Conservation (phyloP, 176 grass and related monocot genomes). For the Saccharum spontaneum region DNA sequence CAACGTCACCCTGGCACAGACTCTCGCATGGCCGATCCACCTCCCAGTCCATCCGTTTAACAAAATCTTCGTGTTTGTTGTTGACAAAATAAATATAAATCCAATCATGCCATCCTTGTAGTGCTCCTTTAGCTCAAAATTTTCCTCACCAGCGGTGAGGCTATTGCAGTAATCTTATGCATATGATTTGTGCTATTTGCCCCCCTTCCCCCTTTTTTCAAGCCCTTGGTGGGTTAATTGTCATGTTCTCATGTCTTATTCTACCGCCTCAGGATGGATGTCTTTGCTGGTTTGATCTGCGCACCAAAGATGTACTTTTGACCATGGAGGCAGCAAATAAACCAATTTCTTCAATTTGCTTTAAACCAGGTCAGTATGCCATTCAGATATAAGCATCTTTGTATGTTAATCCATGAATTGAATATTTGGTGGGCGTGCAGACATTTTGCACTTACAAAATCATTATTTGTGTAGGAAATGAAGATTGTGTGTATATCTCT, state of each 20-base stretch:
- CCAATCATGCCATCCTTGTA: not conserved
- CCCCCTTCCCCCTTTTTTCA: not conserved
- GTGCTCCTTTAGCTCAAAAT: not conserved
- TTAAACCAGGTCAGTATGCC: slow-evolving; percentile 67
- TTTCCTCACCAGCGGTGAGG: not conserved
- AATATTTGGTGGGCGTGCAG: not conserved
- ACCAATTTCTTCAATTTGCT: slow-evolving; percentile 80
- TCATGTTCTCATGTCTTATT: slow-evolving; percentile 18
- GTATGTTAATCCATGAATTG: not conserved
- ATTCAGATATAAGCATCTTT: slow-evolving; percentile 23
- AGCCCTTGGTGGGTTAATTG: not conserved
- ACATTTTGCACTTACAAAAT: slow-evolving; percentile 8
- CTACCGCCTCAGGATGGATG: slow-evolving; percentile 66
- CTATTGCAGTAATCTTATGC: not conserved
- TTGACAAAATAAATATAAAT: not conserved
- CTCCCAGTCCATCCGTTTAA: not conserved
- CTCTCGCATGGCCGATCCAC: not conserved
- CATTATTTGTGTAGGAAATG: slow-evolving; percentile 67
- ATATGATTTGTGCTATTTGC: not conserved
- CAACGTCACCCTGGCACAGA: not conserved
- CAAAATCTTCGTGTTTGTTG: not conserved
- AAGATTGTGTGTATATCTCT: slow-evolving; percentile 76
- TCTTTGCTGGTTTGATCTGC: slow-evolving; percentile 92
- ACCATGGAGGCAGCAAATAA: slow-evolving; percentile 59
- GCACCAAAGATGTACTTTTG: slow-evolving; percentile 66